Base-by-base conservation (phyloP, 495 filamentous ascomycete genomes). In the Neurospora africana region DNA sequence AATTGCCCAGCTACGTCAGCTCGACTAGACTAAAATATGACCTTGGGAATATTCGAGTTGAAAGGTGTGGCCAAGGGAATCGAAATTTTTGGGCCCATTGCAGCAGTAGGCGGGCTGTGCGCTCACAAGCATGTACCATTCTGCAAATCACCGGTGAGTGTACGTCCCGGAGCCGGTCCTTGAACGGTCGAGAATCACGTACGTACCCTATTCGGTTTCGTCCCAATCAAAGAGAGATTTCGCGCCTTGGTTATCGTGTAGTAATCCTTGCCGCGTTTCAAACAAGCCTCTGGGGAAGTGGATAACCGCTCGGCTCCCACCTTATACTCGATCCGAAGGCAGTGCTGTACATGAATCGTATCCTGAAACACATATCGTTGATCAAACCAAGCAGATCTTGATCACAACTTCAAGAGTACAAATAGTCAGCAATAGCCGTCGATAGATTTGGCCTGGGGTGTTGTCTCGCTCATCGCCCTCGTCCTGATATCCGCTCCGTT, bases 361-460 rank as follows among this genome's bases (percentile, higher is more conserved):
- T 41, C 70, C 76, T 78, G 78, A 79, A 78, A 79, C 78, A 70
- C 72, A 73, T 70, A 19, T 68, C 10, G 77, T 39, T 71, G 40
- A 76, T 77, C 75, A 79, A 73, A 70, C 75, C 70, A 47, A 41
- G 71, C 65, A 72, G 74, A 75, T 75, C 76, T 73, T 73, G 75
- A 79, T 75, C 74, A 68, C 33, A 71, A 21, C 7, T 40, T 37
- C 68, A 53, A 33, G 37, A 53, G 44, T 83, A 82, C 81, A 83
- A 82, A 81, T 83, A 83, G 53, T 33, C 13, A 33, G 53, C 53
- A 65, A 19, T 58, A 71, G 36, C 75, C 71, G 47, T 70, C 47
- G 35, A n/a, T 69, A 47, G 39, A 70, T 72, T 71, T 70, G 40
- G 41, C 68, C 77, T 74, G 70, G 71, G 69, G 44, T 61, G 44